phyloP scores from a whole-genome alignment of 768 basidiomycete species.

The Polyporus arcularius region DNA sequence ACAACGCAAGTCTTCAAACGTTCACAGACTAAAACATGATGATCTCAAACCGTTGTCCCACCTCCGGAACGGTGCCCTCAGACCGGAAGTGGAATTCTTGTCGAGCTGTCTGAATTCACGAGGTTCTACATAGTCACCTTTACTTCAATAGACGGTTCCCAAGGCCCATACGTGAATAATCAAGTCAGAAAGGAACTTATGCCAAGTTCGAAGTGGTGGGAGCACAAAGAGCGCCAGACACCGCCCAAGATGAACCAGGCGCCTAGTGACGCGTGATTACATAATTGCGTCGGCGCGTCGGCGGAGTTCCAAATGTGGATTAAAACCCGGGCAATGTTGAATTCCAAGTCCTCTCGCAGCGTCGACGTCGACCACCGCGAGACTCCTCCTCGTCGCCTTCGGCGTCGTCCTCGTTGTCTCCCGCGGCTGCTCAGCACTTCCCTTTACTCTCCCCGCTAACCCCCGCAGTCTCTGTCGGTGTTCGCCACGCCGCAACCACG shows the following conservation, averaged over 20 bases:
- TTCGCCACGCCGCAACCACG: not conserved
- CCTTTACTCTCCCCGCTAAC: not conserved
- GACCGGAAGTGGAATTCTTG: too few species aligned
- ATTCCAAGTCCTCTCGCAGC: slow-evolving; percentile 7
- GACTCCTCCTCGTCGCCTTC: slow-evolving; percentile 2
- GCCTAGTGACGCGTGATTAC: not conserved
- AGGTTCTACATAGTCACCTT: too few species aligned
- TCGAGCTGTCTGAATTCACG: too few species aligned
- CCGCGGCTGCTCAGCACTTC: not conserved
- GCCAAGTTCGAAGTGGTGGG: too few species aligned
- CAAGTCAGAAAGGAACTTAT: not conserved
- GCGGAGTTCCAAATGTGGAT: slow-evolving; percentile 11
- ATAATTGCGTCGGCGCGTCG: not conserved
- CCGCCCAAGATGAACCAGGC: not conserved
- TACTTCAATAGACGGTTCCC: too few species aligned
- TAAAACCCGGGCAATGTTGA: slow-evolving; percentile 14
- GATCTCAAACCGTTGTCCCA: too few species aligned
- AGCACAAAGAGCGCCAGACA: not conserved
- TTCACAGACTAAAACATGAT: too few species aligned
- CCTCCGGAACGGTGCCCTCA: too few species aligned
- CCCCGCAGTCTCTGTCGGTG: slow-evolving; percentile 7
- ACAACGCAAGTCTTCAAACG: too few species aligned
- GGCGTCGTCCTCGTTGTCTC: not conserved
- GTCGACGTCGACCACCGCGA: slow-evolving; percentile 18
- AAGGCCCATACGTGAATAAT: not conserved